Percentiles rank a stretch among this genome's conserved stretches.
Conservation (phyloP, 2,329 filamentous ascomycete genomes). For the Coniochaeta ligniaria region DNA sequence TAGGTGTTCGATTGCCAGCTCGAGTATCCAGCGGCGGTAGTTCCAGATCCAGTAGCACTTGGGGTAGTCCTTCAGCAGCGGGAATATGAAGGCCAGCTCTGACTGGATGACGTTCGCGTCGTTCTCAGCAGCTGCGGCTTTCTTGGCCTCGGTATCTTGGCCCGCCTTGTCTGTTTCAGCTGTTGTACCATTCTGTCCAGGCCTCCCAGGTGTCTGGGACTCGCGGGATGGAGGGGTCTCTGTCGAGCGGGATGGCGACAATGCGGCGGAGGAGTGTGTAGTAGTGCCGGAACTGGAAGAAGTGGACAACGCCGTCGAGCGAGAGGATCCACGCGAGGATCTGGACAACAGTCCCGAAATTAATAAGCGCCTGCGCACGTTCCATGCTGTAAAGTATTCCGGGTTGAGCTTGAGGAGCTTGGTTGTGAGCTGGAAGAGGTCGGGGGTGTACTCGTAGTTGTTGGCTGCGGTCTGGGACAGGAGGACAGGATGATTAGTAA, state of each 20-base stretch:
- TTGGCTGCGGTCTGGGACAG: constrained; percentile 29
- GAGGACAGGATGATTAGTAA: background rate
- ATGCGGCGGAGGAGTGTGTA: constrained; percentile 59
- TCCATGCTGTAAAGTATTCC: constrained; percentile 90
- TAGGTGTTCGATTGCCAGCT: constrained; percentile 61
- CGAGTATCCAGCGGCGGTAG: constrained; percentile 79
- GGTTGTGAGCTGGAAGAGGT: constrained; percentile 62
- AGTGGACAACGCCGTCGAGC: constrained; percentile 48
- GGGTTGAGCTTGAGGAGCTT: constrained; percentile 70
- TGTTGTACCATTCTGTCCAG: constrained; percentile 39
- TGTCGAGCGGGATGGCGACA: constrained; percentile 19
- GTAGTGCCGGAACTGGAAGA: constrained; percentile 45
- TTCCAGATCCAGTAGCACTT: constrained; percentile 99
- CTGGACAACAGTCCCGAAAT: constrained; percentile 50
- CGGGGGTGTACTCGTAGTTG: constrained; percentile 35
- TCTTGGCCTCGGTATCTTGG: constrained; percentile 15
- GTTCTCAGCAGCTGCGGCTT: constrained; percentile 9
- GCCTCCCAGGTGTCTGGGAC: constrained; percentile 42
- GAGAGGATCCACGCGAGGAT: constrained; percentile 41
- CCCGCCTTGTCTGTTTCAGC: constrained; percentile 21
- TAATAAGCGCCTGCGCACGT: constrained; percentile 70
- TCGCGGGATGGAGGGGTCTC: constrained; percentile 8
- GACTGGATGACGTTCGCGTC: constrained; percentile 51
- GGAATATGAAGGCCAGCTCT: constrained; percentile 78
- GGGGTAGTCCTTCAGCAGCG: constrained; percentile 75